Evolutionary conservation across 2,329 filamentous ascomycete genomes (phyloP), one percentile per base, ranked within the genome.

Genomic region (Aspergillaceae sp.): DNA sequence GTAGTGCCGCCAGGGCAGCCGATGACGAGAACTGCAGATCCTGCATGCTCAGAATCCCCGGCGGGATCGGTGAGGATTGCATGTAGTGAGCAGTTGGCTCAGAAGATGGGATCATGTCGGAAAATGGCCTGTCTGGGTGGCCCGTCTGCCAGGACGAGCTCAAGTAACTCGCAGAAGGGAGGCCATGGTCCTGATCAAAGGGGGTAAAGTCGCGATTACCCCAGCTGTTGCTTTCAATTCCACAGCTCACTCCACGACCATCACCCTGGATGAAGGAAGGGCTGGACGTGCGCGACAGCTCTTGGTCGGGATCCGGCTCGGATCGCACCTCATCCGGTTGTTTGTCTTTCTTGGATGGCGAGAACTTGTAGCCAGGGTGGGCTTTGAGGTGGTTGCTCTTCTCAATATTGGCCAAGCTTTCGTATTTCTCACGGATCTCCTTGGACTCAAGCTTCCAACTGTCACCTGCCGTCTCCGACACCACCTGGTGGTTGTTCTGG

Each of bases 301-400:
- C 43, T 46, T 47, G 32, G 3, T 48, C 51, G 8, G 45, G 37
- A 5, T 50, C 51, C 3, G 8, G 26, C 7, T 41, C 27, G n/a
- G 44, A 40, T n/a, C 32, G 43, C 10, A 40, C 5, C 45, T 47
- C 4, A 44, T 59, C 55, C 6, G 68, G 64, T 4, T 63, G 61
- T 42, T 67, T 62, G 7, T 62, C 61, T 48, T 46, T 75, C 56
- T 76, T 78, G 34, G 64, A 62, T 1, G 91, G 91, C 2, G 86
- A 85, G 70, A 97, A 98, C 67, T 94, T 97, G 74, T 97, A 98
- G 37, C 82, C 80, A 0, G 92, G 92, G 56, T 94, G 88, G 2
- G 91, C 89, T 44, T 79, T 77, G 45, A 85, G 80, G 65, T 97
- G 91, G 65, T 94, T 94, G 55, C 82, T 76, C 40, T 89, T 80